Evolutionary conservation across 2,329 filamentous ascomycete species (phyloP), one percentile per base, ranked within the genome.

Genomic region (Hypomyces rosellus): DNA sequence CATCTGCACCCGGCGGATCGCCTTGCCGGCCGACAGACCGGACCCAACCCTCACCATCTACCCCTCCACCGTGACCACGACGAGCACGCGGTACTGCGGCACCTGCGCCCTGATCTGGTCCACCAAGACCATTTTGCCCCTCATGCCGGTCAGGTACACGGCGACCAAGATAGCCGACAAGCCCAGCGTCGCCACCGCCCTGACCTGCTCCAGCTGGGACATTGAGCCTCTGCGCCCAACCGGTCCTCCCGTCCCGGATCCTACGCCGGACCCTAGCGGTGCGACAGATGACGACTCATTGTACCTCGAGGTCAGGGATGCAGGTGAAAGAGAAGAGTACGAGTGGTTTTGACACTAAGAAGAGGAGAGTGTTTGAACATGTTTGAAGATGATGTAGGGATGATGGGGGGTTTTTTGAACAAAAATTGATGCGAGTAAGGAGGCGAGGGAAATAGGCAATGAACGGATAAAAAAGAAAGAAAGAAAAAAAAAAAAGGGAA

Each of bases 91-190:
- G n/a, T 39, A 46, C 43, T 56, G 53, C 36, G 52, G 48, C 20
- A 33, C 36, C 15, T 56, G 54, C 30, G 48, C 39, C 18, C 30
- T 56, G n/a, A 43, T 44, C 25, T 56, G 53, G 53, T 53, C 45
- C 15, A 55, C 54, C 14, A 39, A 8, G 8, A 45, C 38, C 34
- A 14, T 55, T 39, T 33, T 46, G 11, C 49, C 50, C 25, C 45
- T 51, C 20, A 45, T 40, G 12, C 48, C 50, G 6, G 45, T 52
- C 30, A 14, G 15, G 20, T 46, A 50, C 15, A 50, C 46, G 7
- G 39, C 38, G 1, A 53, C 50, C 18, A 41, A 47, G 36, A 47
- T 45, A 12, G 49, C 34, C 11, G 18, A 14, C 3, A 36, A 18
- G 20, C 49, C 49, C n/a, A 53, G 49, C 20, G 50, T 50, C 16